phyloP scores from a whole-genome alignment of 2,329 filamentous ascomycete species.

The Alternaria rosae region DNA sequence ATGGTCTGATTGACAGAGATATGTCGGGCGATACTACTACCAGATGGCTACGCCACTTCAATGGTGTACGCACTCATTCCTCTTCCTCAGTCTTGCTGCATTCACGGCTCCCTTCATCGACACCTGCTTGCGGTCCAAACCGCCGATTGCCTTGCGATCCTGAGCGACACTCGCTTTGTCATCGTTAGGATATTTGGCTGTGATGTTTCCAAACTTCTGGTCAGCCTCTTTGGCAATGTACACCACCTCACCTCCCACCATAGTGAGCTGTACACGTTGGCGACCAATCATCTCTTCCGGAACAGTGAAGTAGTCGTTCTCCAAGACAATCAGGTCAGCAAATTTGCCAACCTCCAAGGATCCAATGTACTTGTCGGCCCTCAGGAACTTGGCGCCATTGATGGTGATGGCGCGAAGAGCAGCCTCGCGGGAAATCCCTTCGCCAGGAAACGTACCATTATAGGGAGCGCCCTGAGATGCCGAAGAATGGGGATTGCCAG shows the following conservation, averaged over 20 bases:
- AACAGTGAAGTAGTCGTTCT: conserved; percentile 4
- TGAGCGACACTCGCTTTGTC: neutral
- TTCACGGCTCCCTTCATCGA: neutral
- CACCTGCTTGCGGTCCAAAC: conserved; percentile 2
- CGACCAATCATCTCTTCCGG: conserved; percentile 6
- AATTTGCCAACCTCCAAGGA: conserved; percentile 5
- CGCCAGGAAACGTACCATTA: conserved; percentile 1
- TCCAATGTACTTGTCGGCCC: neutral
- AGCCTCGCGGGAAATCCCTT: conserved; percentile 4
- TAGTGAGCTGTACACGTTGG: neutral
- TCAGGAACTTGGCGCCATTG: conserved; percentile 3
- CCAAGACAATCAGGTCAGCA: conserved; percentile 5
- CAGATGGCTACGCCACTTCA: neutral
- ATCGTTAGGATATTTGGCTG: conserved; percentile 5
- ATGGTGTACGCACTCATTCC: neutral
- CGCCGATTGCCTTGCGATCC: conserved; percentile 4
- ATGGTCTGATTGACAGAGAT: neutral
- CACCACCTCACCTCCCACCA: conserved; percentile 4
- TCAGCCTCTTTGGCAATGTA: conserved; percentile 3
- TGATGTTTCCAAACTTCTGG: neutral
- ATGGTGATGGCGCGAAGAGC: conserved; percentile 5
- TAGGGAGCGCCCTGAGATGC: conserved; percentile 3
- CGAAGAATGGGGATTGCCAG: conserved; percentile 1
- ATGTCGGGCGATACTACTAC: neutral
- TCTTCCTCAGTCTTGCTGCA: conserved; percentile 1